These are phyloP conservation scores for Ehretia macrophylla DNA, from an alignment of 257 asterid species.

Conservation along the genomic window DNA sequence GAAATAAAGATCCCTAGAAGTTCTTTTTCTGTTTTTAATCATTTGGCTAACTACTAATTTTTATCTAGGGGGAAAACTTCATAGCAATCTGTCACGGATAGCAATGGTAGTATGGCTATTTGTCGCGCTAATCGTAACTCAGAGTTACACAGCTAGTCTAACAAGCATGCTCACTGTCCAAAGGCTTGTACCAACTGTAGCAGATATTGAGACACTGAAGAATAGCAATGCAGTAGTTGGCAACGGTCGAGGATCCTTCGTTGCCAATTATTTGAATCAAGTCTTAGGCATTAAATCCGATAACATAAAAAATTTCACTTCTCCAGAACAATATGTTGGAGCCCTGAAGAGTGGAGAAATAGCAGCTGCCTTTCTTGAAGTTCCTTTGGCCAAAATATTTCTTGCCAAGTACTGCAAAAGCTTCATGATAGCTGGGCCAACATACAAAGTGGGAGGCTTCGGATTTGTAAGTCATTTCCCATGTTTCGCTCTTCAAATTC, in stretches of 20 bases:
- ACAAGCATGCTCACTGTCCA: constrained; percentile 36
- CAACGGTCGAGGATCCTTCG: constrained; percentile 22
- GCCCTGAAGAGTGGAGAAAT: constrained; percentile 27
- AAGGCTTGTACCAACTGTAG: constrained; percentile 20
- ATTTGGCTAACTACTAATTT: not conserved
- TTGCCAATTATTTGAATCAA: constrained; percentile 12
- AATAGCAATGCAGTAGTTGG: constrained; percentile 26
- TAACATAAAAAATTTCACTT: constrained; percentile 10
- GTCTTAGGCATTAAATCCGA: constrained; percentile 13
- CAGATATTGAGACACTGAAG: constrained; percentile 25
- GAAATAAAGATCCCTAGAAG: not conserved
- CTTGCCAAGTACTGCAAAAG: constrained; percentile 38
- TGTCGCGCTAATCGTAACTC: constrained; percentile 36
- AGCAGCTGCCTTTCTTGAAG: constrained; percentile 36
- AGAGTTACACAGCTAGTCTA: constrained; percentile 43
- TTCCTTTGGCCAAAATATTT: constrained; percentile 32
- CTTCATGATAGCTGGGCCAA: constrained; percentile 33
- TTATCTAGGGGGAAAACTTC: constrained; percentile 25
- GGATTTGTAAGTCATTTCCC: constrained; percentile 30
- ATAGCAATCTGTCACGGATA: constrained; percentile 33
- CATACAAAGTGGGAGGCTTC: constrained; percentile 37
- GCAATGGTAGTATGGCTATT: constrained; percentile 36
- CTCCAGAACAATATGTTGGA: constrained; percentile 7
- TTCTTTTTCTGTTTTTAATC: not conserved
- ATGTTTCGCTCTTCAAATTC: too few relatives aligned